Evolutionary conservation across 2,329 filamentous ascomycete genomes (phyloP).

Genomic region (Monosporascus sp.): DNA sequence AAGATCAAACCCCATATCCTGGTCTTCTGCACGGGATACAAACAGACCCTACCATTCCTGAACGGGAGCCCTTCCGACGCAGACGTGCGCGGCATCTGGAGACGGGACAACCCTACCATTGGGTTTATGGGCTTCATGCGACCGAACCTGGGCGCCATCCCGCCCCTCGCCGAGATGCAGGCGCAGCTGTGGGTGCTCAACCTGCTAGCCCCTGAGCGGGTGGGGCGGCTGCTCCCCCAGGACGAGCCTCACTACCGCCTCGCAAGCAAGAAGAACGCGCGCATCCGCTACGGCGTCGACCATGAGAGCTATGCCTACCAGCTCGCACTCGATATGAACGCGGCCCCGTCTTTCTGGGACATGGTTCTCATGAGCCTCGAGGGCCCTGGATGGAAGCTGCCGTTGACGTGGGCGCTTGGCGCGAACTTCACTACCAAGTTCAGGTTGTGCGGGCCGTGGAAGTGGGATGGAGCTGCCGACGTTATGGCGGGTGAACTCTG

Average conservation of each 20-base stretch:
- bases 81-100: slow-evolving; percentile 48
- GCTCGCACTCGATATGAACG: slow-evolving; percentile 44
- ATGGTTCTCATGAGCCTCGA: slow-evolving; percentile 27
- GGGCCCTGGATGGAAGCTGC: slow-evolving; percentile 26
- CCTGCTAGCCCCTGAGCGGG: slow-evolving; percentile 21
- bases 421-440: slow-evolving; percentile 47
- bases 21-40: slow-evolving; percentile 44
- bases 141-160: slow-evolving; percentile 39
- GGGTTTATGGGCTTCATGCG: slow-evolving; percentile 45
- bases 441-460: slow-evolving; percentile 40
- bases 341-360: slow-evolving; percentile 33
- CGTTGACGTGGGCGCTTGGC: slow-evolving; percentile 42
- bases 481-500: slow-evolving; percentile 40
- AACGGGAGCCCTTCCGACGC: slow-evolving; percentile 24
- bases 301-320: slow-evolving; percentile 47
- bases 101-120: slow-evolving; percentile 30
- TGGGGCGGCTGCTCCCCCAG: slow-evolving; percentile 3
- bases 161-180: slow-evolving; percentile 44
- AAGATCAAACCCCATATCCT: slow-evolving; percentile 37
- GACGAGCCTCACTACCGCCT: slow-evolving; percentile 37
- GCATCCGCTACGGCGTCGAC: slow-evolving; percentile 34
- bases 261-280: slow-evolving; percentile 28
- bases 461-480: slow-evolving; percentile 28
- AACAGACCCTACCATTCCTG: slow-evolving; percentile 36
- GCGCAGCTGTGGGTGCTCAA: slow-evolving; percentile 42